Conservation (phyloP, 2,329 filamentous ascomycete species). For the Pestalotiopsis sp. region DNA sequence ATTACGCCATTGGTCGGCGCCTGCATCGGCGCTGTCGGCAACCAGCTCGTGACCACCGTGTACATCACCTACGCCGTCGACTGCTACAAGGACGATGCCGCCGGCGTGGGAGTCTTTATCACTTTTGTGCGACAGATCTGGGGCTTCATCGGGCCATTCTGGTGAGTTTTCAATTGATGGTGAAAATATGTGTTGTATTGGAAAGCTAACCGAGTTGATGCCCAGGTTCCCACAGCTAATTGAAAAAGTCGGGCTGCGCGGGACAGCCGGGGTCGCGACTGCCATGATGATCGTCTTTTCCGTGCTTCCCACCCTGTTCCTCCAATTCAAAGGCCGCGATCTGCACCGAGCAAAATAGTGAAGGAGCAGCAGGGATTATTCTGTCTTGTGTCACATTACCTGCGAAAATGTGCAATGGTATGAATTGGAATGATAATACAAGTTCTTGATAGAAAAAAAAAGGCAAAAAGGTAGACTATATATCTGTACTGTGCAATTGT, state of each 20-base stretch:
- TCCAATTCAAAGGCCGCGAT: constrained; percentile 19
- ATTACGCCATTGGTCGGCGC: constrained; percentile 57
- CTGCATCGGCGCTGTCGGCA: constrained; percentile 53
- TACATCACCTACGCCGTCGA: constrained; percentile 63
- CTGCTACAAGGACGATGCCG: constrained; percentile 52
- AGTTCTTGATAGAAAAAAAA: background rate
- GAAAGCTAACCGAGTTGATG: constrained; percentile 25
- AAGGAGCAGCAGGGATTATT: background rate
- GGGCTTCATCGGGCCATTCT: constrained; percentile 49
- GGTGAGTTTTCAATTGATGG: constrained; percentile 14
- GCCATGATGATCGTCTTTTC: constrained; percentile 32
- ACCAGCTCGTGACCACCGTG: constrained; percentile 63
- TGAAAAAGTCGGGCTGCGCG: constrained; percentile 30
- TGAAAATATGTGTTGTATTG: constrained; percentile 12
- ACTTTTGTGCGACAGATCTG: constrained; percentile 56
- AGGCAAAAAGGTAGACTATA: background rate
- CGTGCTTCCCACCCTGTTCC: constrained; percentile 16
- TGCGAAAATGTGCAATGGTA: background rate
- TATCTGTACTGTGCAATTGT: background rate
- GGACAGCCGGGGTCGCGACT: constrained; percentile 35
- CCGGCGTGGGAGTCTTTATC: constrained; percentile 59
- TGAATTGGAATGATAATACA: background rate
- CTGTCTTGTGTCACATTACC: background rate
- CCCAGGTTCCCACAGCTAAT: constrained; percentile 41
- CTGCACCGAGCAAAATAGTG: constrained; percentile 9